These are phyloP conservation scores for Globisporangium viniferum DNA, from an alignment of 352 stramenopile genomes.

Conservation along the genomic window DNA sequence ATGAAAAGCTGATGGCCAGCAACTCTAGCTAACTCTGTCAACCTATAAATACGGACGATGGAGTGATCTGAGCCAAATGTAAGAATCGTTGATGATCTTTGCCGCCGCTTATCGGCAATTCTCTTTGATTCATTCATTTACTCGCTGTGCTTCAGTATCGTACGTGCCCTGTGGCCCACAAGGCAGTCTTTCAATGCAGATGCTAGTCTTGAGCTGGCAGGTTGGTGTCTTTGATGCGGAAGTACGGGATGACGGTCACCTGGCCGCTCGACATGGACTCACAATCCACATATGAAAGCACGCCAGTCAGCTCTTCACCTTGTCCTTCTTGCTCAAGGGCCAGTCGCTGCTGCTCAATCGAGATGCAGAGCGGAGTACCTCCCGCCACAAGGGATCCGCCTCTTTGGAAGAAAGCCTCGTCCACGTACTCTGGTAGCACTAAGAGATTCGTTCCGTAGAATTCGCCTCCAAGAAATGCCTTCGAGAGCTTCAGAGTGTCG, in stretches of 20 bases:
- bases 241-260: constrained; percentile 10
- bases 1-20: background rate
- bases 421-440: constrained; percentile 9
- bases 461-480: background rate
- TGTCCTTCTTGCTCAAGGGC: background rate
- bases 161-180: background rate
- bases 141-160: background rate
- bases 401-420: constrained; percentile 13
- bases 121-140: background rate
- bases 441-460: constrained; percentile 8
- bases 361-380: constrained; percentile 1
- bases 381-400: background rate
- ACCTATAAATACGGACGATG: background rate
- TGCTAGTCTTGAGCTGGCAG: background rate
- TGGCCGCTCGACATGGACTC: background rate
- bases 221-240: constrained; percentile 7
- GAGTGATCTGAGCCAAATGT: background rate
- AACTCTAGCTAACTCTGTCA: background rate
- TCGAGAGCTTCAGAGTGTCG: background rate
- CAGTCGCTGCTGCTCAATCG: background rate
- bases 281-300: background rate
- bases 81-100: background rate
- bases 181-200: background rate
- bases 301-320: background rate
- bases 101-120: background rate